Conservation (phyloP, 805 yeast genomes). For the Saccharomyces cerevisiae region DNA sequence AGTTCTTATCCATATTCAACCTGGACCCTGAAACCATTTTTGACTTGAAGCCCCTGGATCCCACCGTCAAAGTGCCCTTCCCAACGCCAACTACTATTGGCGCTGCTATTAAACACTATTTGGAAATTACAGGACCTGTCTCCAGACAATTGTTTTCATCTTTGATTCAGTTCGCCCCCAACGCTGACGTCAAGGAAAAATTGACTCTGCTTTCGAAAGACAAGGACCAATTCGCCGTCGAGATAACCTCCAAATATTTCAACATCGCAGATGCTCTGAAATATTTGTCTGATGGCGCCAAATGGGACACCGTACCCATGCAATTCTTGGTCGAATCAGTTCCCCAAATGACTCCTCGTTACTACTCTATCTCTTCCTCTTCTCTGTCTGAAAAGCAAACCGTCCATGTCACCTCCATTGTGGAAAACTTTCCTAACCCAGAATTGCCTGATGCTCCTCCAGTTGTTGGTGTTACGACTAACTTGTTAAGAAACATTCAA, state of each 20-base stretch:
- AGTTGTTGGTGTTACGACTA: conserved; percentile 77
- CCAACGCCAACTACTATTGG: conserved; percentile 85
- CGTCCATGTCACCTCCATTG: conserved; percentile 85
- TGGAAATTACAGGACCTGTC: conserved; percentile 88
- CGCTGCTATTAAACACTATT: conserved; percentile 72
- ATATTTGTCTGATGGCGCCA: conserved; percentile 47
- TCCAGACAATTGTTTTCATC: conserved; percentile 78
- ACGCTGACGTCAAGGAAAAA: conserved; percentile 37
- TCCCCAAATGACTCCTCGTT: conserved; percentile 83
- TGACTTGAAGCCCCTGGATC: conserved; percentile 59
- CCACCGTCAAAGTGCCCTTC: conserved; percentile 55
- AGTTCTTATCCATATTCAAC: conserved; percentile 56
- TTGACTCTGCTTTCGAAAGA: conserved; percentile 48
- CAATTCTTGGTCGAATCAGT: conserved; percentile 74
- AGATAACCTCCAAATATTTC: conserved; percentile 51
- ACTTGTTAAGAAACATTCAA: conserved; percentile 69
- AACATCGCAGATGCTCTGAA: conserved; percentile 72
- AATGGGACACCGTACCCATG: conserved; percentile 80
- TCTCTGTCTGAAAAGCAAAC: conserved; percentile 65
- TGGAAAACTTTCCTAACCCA: conserved; percentile 49
- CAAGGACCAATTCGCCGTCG: conserved; percentile 57
- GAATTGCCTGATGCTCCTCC: conserved; percentile 21
- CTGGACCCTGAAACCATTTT: conserved; percentile 49
- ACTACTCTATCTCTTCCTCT: conserved; percentile 92
- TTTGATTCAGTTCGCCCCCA: conserved; percentile 79